Base-by-base conservation (phyloP, 1,284 basidiomycete genomes). In the Athelia sp. region DNA sequence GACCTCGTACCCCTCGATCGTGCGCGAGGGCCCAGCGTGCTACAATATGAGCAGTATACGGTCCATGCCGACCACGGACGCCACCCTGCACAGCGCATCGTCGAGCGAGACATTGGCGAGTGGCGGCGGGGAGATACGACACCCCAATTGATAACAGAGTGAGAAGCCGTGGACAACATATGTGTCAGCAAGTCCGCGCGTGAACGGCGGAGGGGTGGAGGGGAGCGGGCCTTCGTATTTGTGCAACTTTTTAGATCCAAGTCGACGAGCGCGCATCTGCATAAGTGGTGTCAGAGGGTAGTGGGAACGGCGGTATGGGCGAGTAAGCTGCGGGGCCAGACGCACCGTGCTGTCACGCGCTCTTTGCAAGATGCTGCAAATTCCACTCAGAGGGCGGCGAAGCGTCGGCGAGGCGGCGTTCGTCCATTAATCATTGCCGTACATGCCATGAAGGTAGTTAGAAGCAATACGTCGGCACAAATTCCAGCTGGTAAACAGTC, bases 31-130 rank as follows among this genome's bases (percentile, higher is more conserved):
- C 0, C 91, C 90, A 3, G 75, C 63, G 58, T 90, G 83, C 71
- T 94, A 82, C 40, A 95, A 70, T 34, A 95, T 82, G 17, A 95
- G 59, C 3, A 91, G 92, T 76, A 90, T 83, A 57, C 75, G 80
- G 29, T 77, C 63, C 1, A 84, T 85, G 24, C 74, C 64, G 3
- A 72, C 58, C 10, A 93, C 71, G 3, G 82, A 70, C 2, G 72
- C 69, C 2, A 76, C 70, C 4, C 64, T 65, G 42, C 66, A 62
- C 55, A 84, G 62, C 21, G 70, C 72, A 48, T 80, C 72, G 52
- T 78, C 70, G 11, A 79, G 61, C 34, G 76, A 73, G 17, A 54
- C 52, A 42, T 57, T 54, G 49, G 54, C 60, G 55, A 48, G 46
- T 24, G 63, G 58, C 13, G 72, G 67, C n/a, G 71, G 62, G 90